A percentile compares a stretch with the other conserved stretches of the same genome.
Evolutionary conservation across 202 grass and related monocot species (phyloP).

Genomic region (Carex arenaria): DNA sequence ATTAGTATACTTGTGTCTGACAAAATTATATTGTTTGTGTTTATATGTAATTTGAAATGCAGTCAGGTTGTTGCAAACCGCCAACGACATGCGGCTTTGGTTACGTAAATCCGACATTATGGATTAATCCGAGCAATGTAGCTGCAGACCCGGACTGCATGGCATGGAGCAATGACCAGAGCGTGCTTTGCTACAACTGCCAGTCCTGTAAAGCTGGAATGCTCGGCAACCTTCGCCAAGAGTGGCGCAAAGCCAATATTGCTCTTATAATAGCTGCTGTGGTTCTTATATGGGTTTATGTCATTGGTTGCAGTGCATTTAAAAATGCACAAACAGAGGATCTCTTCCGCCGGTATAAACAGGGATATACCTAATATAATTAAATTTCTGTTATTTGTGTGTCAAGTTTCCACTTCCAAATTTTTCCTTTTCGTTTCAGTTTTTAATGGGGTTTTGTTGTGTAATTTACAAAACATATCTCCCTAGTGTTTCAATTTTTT

Average conservation of each 20-base stretch:
- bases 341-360: constrained; percentile 77
- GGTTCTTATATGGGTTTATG: constrained; percentile 65
- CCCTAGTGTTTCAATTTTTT: neutral
- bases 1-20: neutral
- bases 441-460: neutral
- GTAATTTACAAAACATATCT: neutral
- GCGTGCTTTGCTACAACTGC: constrained; percentile 66
- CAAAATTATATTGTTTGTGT: neutral
- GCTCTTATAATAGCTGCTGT: constrained; percentile 55
- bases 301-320: constrained; percentile 79
- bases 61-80: constrained; percentile 85
- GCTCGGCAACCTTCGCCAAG: constrained; percentile 45
- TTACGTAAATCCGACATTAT: constrained; percentile 61
- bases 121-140: constrained; percentile 53
- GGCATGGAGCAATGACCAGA: constrained; percentile 68
- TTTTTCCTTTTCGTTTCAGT: neutral
- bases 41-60: constrained; percentile 3
- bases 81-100: constrained; percentile 64
- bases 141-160: constrained; percentile 55
- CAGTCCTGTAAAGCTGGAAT: constrained; percentile 65
- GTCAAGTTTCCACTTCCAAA: neutral
- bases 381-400: neutral
- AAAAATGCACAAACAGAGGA: constrained; percentile 79
- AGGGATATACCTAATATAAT: constrained; percentile 34
- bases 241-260: constrained; percentile 69